phyloP scores from a whole-genome alignment of 1,139 yeast species.

The Kodamaea sp. region DNA sequence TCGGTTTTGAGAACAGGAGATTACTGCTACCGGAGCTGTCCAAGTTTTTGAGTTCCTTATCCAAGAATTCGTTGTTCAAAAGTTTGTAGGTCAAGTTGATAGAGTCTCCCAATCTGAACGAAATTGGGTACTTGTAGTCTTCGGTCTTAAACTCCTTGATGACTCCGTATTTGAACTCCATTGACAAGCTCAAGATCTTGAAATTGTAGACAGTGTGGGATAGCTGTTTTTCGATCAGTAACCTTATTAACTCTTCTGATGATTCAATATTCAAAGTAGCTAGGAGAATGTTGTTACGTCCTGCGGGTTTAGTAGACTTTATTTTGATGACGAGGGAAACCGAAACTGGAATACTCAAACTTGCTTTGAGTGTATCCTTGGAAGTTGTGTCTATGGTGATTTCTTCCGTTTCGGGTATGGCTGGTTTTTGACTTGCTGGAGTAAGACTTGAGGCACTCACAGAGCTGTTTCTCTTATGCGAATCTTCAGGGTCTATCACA shows the following conservation, averaged over 20 bases:
- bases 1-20: slow-evolving; percentile 28
- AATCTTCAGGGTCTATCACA: slow-evolving; percentile 4
- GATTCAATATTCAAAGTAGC: slow-evolving; percentile 60
- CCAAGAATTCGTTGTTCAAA: slow-evolving; percentile 29
- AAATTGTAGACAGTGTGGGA: slow-evolving; percentile 26
- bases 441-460: not conserved
- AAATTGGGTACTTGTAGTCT: slow-evolving; percentile 30
- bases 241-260: slow-evolving; percentile 42
- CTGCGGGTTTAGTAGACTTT: slow-evolving; percentile 58
- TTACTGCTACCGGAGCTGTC: slow-evolving; percentile 12
- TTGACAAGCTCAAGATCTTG: slow-evolving; percentile 41
- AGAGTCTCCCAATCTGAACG: slow-evolving; percentile 31
- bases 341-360: slow-evolving; percentile 37
- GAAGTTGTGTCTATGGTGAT: not conserved
- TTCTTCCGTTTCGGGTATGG: not conserved
- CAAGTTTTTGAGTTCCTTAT: slow-evolving; percentile 21
- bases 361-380: slow-evolving; percentile 14
- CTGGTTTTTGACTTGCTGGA: not conserved
- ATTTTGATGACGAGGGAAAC: slow-evolving; percentile 57
- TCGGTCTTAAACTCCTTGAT: slow-evolving; percentile 30
- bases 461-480: slow-evolving; percentile 2
- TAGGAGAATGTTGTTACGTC: slow-evolving; percentile 50
- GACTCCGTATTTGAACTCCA: slow-evolving; percentile 40
- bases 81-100: slow-evolving; percentile 50
- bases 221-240: slow-evolving; percentile 12